phyloP scores from a whole-genome alignment of 192 early-diverging fungal genomes.

The Gonapodya prolifera region DNA sequence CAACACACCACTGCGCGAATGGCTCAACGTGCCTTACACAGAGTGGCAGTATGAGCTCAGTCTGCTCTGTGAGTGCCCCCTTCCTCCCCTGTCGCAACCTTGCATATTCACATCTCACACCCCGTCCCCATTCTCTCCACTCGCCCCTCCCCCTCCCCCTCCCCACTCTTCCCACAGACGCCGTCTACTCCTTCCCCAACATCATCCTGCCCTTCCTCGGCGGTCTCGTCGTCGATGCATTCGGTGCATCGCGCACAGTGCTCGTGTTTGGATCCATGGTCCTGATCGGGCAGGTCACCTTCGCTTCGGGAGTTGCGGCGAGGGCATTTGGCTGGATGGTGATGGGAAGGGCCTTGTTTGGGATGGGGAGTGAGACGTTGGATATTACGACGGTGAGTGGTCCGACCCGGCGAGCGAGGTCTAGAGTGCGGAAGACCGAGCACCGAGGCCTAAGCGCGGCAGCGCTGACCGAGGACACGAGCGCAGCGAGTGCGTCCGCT shows the following conservation, averaged over 20 bases:
- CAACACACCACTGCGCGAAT: not conserved
- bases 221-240: slow-evolving; percentile 29
- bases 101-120: too few relatives aligned
- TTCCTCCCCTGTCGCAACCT: not conserved
- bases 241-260: slow-evolving; percentile 23
- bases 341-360: slow-evolving; percentile 39
- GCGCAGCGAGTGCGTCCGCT: too few relatives aligned
- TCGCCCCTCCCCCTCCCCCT: too few relatives aligned
- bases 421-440: too few relatives aligned
- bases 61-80: not conserved
- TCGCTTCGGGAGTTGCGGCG: slow-evolving; percentile 20
- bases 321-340: not conserved
- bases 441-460: too few relatives aligned
- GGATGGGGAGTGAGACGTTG: slow-evolving; percentile 34
- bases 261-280: slow-evolving; percentile 22
- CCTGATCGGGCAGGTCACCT: slow-evolving; percentile 28
- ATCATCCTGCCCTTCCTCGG: slow-evolving; percentile 44
- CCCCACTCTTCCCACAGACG: slow-evolving; percentile 26
- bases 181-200: slow-evolving; percentile 46
- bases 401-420: too few relatives aligned
- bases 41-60: not conserved
- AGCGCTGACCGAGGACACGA: too few relatives aligned
- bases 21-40: not conserved
- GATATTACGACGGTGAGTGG: slow-evolving; percentile 39
- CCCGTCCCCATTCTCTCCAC: too few relatives aligned